phyloP scores from a whole-genome alignment of 352 stramenopile genomes.

The Pythium utonaiense region DNA sequence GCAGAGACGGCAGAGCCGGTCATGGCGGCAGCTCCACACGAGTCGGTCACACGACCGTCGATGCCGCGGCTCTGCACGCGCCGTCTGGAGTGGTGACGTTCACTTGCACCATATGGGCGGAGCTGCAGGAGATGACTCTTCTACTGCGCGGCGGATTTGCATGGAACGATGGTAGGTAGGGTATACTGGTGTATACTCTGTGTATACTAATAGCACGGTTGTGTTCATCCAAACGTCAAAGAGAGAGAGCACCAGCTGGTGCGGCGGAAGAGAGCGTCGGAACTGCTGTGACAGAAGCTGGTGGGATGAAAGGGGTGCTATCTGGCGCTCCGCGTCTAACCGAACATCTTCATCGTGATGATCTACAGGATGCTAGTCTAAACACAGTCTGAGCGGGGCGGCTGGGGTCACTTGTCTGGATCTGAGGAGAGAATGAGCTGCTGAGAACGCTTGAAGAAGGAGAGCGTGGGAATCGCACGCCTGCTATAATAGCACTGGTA shows the following conservation, averaged over 20 bases:
- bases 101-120: background rate
- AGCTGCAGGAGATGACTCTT: no score
- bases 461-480: no score
- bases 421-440: no score
- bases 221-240: background rate
- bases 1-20: background rate
- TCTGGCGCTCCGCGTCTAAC: background rate
- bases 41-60: background rate
- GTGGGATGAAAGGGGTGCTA: background rate
- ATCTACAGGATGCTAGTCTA: no score
- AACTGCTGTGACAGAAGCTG: background rate
- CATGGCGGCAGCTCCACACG: background rate
- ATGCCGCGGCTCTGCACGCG: background rate
- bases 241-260: background rate
- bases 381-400: no score
- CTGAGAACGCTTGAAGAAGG: no score
- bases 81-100: background rate
- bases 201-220: no score
- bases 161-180: no score
- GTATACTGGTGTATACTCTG: no score
- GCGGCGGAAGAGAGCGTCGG: background rate
- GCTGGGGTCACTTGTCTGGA: no score
- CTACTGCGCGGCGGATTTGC: no score
- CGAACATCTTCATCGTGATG: background rate
- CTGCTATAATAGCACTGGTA: no score